Evolutionary conservation across 2,329 filamentous ascomycete genomes (phyloP).

Genomic region (Xylariales sp.): DNA sequence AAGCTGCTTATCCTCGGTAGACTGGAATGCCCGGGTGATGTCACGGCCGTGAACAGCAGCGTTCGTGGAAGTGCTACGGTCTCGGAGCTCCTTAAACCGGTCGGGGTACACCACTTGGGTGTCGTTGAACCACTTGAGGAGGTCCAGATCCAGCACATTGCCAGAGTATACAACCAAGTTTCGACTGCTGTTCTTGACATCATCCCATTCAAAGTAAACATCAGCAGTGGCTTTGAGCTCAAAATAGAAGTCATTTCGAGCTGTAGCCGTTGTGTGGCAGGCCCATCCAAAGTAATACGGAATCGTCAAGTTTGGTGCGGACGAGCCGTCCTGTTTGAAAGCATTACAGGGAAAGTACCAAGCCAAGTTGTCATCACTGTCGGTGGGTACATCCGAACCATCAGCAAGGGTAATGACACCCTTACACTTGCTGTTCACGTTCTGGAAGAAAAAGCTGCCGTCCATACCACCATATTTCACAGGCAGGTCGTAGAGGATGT

Average conservation of each 20-base stretch:
- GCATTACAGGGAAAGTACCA: conserved; percentile 96
- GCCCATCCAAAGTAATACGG: conserved; percentile 79
- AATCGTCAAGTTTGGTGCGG: conserved; percentile 66
- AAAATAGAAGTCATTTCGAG: conserved; percentile 72
- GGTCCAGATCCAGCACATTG: conserved; percentile 83
- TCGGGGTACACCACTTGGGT: conserved; percentile 71
- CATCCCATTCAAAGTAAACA: conserved; percentile 95
- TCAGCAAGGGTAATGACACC: conserved; percentile 70
- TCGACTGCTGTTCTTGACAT: conserved; percentile 81
- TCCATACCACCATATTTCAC: conserved; percentile 83
- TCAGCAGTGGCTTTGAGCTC: conserved; percentile 67
- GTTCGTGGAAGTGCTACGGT: conserved; percentile 57
- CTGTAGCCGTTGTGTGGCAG: conserved; percentile 73
- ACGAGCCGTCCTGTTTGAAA: conserved; percentile 92
- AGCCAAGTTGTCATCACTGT: conserved; percentile 66
- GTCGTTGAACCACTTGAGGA: conserved; percentile 86
- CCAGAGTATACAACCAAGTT: conserved; percentile 95
- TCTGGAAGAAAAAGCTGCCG: conserved; percentile 95
- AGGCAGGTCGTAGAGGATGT: conserved; percentile 83
- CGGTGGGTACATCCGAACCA: conserved; percentile 74
- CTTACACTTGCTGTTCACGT: conserved; percentile 97
- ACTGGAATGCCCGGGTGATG: conserved; percentile 83
- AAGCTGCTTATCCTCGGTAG: conserved; percentile 70
- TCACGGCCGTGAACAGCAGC: conserved; percentile 73
- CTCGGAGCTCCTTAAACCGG: conserved; percentile 75